Percentiles rank a stretch among this genome's conserved stretches.
phyloP scores from a whole-genome alignment of 1,139 yeast genomes.

The Candida dubliniensis region DNA sequence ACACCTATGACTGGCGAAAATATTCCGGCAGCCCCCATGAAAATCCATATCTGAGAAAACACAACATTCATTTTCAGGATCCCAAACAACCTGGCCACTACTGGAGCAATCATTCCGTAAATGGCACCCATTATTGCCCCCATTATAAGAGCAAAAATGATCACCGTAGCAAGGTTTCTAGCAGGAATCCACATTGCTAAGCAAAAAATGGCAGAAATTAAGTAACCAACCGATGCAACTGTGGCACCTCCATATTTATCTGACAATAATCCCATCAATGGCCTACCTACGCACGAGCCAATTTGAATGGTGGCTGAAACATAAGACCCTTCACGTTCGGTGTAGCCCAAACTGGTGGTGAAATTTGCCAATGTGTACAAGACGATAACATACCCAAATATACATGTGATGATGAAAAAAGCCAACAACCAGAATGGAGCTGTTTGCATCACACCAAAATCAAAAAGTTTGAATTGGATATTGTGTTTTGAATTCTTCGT shows the following conservation, averaged over 20 bases:
- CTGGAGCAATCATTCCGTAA: slow-evolving; percentile 31
- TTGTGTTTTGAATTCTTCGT: slow-evolving; percentile 20
- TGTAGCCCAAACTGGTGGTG: slow-evolving; percentile 46
- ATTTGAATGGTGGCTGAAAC: slow-evolving; percentile 48
- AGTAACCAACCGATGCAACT: slow-evolving; percentile 27
- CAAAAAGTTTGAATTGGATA: slow-evolving; percentile 38
- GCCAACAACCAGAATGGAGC: slow-evolving; percentile 33
- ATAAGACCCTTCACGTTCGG: slow-evolving; percentile 39
- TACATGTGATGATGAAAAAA: slow-evolving; percentile 37
- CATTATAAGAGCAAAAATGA: slow-evolving; percentile 25
- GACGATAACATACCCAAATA: slow-evolving; percentile 47
- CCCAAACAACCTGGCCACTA: slow-evolving; percentile 44
- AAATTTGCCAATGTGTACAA: slow-evolving; percentile 47
- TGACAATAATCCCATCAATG: slow-evolving; percentile 38
- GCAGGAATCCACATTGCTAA: slow-evolving; percentile 42
- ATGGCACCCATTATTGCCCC: slow-evolving; percentile 33
- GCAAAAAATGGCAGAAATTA: slow-evolving; percentile 25
- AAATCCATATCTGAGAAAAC: slow-evolving; percentile 49
- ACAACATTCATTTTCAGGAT: slow-evolving; percentile 49
- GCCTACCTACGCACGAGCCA: slow-evolving; percentile 44
- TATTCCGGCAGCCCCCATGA: slow-evolving; percentile 46
- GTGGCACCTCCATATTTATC: slow-evolving; percentile 43
- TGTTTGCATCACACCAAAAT: slow-evolving; percentile 24
- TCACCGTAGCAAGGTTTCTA: slow-evolving; percentile 29
- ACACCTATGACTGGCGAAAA: slow-evolving; percentile 57